Percentiles rank a stretch among this genome's conserved stretches.
Conservation (phyloP, 441 rosid genomes). For the Viola pubescens region DNA sequence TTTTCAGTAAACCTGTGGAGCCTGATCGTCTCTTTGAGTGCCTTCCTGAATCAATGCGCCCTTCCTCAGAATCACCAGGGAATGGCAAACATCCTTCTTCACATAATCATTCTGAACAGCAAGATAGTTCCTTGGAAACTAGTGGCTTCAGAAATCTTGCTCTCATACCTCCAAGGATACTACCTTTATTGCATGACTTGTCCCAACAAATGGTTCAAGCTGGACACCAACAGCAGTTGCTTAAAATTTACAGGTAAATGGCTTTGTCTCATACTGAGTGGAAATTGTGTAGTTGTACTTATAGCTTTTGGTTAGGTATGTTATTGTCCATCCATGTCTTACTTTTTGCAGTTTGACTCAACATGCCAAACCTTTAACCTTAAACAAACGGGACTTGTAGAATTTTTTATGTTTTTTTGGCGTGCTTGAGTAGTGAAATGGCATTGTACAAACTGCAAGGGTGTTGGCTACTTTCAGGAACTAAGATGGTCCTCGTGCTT, state of each 20-base stretch:
- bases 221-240: conserved; percentile 72
- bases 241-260: conserved; percentile 60
- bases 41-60: conserved; percentile 87
- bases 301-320: neutral
- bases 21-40: conserved; percentile 94
- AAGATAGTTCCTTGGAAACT: conserved; percentile 41
- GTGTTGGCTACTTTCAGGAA: no score
- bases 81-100: conserved; percentile 37
- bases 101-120: conserved; percentile 47
- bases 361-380: neutral
- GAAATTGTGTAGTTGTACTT: neutral
- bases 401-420: neutral
- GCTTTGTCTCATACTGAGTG: conserved; percentile 1
- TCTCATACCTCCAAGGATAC: conserved; percentile 76
- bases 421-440: neutral
- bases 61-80: conserved; percentile 56
- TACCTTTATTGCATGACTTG: conserved; percentile 88
- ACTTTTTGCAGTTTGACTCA: neutral
- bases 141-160: conserved; percentile 65
- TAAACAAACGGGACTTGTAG: neutral
- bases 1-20: conserved; percentile 81
- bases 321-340: neutral
- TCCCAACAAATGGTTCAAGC: conserved; percentile 92
- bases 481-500: no score
- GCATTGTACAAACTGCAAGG: neutral